A percentile compares a stretch with the other conserved stretches of the same genome.
Conservation (phyloP, 345 rosid genomes). For the Angophora floribunda region DNA sequence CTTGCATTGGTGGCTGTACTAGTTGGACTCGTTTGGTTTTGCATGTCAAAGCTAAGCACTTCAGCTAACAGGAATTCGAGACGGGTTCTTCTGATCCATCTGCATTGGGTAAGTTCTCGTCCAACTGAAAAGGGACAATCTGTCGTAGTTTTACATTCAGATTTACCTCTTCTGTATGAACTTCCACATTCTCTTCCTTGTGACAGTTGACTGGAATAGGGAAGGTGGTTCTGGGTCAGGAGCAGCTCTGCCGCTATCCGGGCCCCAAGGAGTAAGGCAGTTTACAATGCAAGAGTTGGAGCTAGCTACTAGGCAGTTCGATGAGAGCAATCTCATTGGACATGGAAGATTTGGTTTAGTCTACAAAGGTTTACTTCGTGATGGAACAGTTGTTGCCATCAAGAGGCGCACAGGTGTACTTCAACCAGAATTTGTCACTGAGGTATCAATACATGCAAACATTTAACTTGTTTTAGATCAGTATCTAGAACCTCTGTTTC, state of each 20-base stretch:
- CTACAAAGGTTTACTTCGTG: slow-evolving; percentile 40
- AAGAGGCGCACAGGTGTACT: slow-evolving; percentile 34
- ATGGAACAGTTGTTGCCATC: slow-evolving; percentile 38
- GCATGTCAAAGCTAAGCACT: slow-evolving; percentile 19
- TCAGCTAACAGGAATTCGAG: slow-evolving; percentile 22
- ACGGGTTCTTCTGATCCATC: slow-evolving; percentile 58
- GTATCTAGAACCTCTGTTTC: background rate
- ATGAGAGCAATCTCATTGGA: slow-evolving; percentile 35
- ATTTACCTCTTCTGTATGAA: background rate
- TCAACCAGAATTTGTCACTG: slow-evolving; percentile 28
- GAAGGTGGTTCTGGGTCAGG: slow-evolving; percentile 25
- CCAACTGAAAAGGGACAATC: background rate
- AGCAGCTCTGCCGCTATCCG: slow-evolving; percentile 5
- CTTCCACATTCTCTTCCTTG: background rate
- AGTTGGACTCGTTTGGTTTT: slow-evolving; percentile 25
- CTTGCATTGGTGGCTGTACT: slow-evolving; percentile 16
- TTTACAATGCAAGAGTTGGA: slow-evolving; percentile 51
- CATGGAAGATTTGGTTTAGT: slow-evolving; percentile 44
- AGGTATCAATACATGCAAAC: slow-evolving; percentile 18
- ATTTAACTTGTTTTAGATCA: background rate
- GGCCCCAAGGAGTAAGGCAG: slow-evolving; percentile 18
- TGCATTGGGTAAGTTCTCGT: slow-evolving; percentile 21
- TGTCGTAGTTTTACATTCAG: background rate
- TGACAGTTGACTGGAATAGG: slow-evolving; percentile 29
- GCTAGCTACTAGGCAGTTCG: slow-evolving; percentile 45